Base-by-base conservation (phyloP, 2,329 filamentous ascomycete species). In the Coniochaeta sp. region DNA sequence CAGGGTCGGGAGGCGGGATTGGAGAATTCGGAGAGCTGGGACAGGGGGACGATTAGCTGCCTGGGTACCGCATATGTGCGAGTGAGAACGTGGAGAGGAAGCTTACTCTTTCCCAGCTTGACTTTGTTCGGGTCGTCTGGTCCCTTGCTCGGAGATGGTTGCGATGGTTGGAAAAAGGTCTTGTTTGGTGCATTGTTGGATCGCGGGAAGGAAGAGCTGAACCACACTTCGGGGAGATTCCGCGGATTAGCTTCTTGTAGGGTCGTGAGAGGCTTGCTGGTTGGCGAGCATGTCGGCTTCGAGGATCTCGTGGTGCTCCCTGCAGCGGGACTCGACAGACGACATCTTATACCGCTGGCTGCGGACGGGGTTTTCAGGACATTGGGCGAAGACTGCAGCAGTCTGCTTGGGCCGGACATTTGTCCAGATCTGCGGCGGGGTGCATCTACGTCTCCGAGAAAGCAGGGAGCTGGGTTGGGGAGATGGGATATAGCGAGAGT, bases 1-100 rank as follows among this genome's bases (percentile, higher is more conserved):
- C 59, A 89, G 80, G 1, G 83, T 86, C 57, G 87, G 86, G n/a
- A 89, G 78, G 64, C 82, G 83, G 64, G 86, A 80, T 76, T 89
- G 86, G 38, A 89, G 80, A 59, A 86, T 80, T 58, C 85, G 79
- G 12, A 89, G 77, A 63, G 86, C 86, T 88, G 67, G 50, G 6
- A 9, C n/a, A 57, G 9, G n/a, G n/a, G n/a, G n/a, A n/a, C n/a
- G n/a, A n/a, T n/a, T n/a, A n/a, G n/a, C n/a, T n/a, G n/a, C n/a
- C n/a, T n/a, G n/a, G n/a, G n/a, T n/a, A n/a, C n/a, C n/a, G n/a
- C n/a, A n/a, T n/a, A n/a, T n/a, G n/a, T n/a, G n/a, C n/a, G n/a
- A n/a, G n/a, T n/a, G n/a, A n/a, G n/a, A n/a, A n/a, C n/a, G n/a
- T n/a, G n/a, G n/a, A n/a, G n/a, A n/a, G n/a, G n/a, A n/a, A 42